phyloP scores from a whole-genome alignment of 2,329 filamentous ascomycete species.

The Sporothrix globosa region DNA sequence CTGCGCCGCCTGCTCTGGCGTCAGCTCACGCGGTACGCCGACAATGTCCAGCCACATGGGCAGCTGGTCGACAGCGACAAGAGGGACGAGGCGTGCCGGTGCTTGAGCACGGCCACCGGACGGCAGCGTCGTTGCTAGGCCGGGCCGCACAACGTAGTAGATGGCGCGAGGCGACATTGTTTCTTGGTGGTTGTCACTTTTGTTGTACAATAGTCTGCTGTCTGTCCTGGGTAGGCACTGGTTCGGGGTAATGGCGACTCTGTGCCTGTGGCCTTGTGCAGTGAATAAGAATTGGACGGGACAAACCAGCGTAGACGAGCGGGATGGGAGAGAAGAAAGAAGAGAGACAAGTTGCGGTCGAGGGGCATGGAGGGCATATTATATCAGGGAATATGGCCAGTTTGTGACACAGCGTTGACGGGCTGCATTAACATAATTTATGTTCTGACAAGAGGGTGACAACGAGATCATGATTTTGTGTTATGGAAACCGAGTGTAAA shows the following conservation, averaged over 20 bases:
- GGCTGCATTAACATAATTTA: background rate
- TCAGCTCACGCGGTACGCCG: slow-evolving; percentile 50
- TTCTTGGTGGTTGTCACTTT: background rate
- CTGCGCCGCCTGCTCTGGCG: slow-evolving; percentile 45
- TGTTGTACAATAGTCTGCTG: background rate
- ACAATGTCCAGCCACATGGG: slow-evolving; percentile 51
- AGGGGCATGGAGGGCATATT: too few species aligned
- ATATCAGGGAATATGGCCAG: too few species aligned
- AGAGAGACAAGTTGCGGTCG: too few species aligned
- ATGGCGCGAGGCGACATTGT: slow-evolving; percentile 41
- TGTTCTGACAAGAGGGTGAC: background rate
- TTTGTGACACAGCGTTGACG: background rate
- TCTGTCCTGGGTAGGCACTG: background rate
- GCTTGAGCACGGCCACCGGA: slow-evolving; percentile 37
- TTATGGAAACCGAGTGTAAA: background rate
- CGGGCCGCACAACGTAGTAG: slow-evolving; percentile 53
- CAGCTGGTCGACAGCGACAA: slow-evolving; percentile 59
- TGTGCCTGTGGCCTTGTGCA: too few species aligned
- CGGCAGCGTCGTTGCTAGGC: slow-evolving; percentile 40
- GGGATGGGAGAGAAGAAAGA: too few species aligned
- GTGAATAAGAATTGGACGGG: too few species aligned
- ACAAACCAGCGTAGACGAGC: too few species aligned
- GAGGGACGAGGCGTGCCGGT: slow-evolving; percentile 51
- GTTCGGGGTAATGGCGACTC: too few species aligned
- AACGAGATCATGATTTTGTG: background rate